Evolutionary conservation across 192 early-diverging fungal genomes (phyloP).

Genomic region (Podila verticillata): DNA sequence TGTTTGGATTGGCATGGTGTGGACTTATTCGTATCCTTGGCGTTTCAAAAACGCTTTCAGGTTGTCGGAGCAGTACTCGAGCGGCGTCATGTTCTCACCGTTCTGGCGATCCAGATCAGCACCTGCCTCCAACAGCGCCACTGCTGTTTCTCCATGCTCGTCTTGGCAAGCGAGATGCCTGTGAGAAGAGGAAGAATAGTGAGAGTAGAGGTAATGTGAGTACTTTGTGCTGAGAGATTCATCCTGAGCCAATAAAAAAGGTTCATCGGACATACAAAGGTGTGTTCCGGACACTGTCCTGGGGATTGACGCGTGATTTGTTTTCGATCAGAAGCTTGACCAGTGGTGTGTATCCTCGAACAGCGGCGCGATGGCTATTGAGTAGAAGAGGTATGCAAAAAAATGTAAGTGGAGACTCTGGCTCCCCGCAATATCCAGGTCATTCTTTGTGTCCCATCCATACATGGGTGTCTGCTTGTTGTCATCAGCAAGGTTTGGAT

Average conservation of each 20-base stretch:
- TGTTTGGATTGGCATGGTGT: neutral
- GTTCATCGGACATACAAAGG: constrained; percentile 45
- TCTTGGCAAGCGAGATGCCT: constrained; percentile 72
- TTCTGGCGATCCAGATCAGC: constrained; percentile 61
- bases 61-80: constrained; percentile 55
- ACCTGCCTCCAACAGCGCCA: constrained; percentile 58
- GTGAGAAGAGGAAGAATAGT: neutral
- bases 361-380: constrained; percentile 61
- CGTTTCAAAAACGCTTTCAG: constrained; percentile 42
- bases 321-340: constrained; percentile 56
- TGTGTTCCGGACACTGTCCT: constrained; percentile 62
- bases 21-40: constrained; percentile 23
- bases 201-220: neutral
- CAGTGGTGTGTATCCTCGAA: constrained; percentile 58
- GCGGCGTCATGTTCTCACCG: constrained; percentile 54
- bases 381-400: neutral
- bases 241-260: too few relatives aligned
- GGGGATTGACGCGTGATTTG: constrained; percentile 53
- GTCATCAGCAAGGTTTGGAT: constrained; percentile 55
- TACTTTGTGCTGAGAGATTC: too few relatives aligned
- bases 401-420: too few relatives aligned
- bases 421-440: too few relatives aligned
- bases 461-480: constrained; percentile 64
- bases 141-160: constrained; percentile 64
- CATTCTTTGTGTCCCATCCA: neutral